A percentile compares a stretch with the other conserved stretches of the same genome.
phyloP scores from a whole-genome alignment of 202 grass and related monocot species.

The Digitaria exilis region DNA sequence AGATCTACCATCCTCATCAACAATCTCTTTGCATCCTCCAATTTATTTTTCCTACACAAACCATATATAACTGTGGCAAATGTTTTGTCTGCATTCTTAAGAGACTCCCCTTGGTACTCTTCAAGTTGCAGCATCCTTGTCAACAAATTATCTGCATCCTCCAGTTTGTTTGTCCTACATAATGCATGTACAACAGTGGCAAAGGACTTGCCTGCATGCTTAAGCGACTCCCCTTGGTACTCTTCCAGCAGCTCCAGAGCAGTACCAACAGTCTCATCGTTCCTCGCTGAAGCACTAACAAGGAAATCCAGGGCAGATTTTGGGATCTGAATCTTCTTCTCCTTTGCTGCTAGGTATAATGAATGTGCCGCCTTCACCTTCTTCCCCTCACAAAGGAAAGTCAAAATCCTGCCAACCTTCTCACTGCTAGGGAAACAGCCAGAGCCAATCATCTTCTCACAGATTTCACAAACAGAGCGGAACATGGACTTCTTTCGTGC shows the following conservation, averaged over 20 bases:
- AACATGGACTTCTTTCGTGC: conserved; percentile 69
- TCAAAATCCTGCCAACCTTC: conserved; percentile 61
- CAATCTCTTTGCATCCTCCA: conserved; percentile 72
- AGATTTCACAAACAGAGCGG: conserved; percentile 60
- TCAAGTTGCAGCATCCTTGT: conserved; percentile 73
- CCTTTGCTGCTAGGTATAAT: conserved; percentile 64
- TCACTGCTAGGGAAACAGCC: conserved; percentile 67
- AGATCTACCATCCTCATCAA: conserved; percentile 81
- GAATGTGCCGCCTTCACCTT: conserved; percentile 68
- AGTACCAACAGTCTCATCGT: conserved; percentile 60
- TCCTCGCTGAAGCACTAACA: conserved; percentile 59
- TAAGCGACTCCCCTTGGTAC: conserved; percentile 64
- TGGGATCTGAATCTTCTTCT: conserved; percentile 58
- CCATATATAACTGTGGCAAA: conserved; percentile 73
- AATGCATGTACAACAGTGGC: conserved; percentile 71
- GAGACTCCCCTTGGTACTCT: conserved; percentile 52
- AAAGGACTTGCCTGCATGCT: conserved; percentile 70
- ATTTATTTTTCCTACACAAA: conserved; percentile 71
- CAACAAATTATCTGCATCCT: conserved; percentile 78
- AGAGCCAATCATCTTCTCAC: conserved; percentile 81
- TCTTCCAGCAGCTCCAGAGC: conserved; percentile 69
- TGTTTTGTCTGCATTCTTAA: conserved; percentile 60
- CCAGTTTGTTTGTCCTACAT: conserved; percentile 64
- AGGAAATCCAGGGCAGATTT: conserved; percentile 54
- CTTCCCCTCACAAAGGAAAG: conserved; percentile 68